Percentiles rank a stretch among this genome's conserved stretches.
Conservation (phyloP, 1,284 basidiomycete genomes). For the Tylopilus sp. region DNA sequence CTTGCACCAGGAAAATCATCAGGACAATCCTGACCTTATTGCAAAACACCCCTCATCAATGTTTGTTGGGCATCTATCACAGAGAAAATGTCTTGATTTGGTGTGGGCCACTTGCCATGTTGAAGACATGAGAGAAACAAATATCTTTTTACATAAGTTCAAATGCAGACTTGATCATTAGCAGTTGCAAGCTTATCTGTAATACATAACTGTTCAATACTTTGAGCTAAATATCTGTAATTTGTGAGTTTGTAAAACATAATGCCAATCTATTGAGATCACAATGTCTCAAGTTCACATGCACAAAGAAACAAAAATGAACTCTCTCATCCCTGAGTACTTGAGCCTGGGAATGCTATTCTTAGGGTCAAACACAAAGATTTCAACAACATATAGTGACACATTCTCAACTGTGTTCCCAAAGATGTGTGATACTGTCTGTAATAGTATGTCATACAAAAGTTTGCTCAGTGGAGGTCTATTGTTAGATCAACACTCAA, state of each 20-base stretch:
- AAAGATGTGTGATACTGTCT: conserved; percentile 2
- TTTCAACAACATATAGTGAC: conserved; percentile 15
- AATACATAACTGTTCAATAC: conserved; percentile 2
- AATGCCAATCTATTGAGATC: conserved; percentile 20
- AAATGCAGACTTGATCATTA: too few relatives aligned
- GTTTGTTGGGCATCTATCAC: too few relatives aligned
- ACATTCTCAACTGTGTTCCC: conserved; percentile 16
- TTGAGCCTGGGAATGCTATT: conserved; percentile 20
- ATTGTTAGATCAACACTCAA: conserved; percentile 22
- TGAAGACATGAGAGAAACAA: too few relatives aligned
- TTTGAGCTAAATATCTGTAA: conserved; percentile 21
- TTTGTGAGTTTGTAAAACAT: conserved; percentile 5
- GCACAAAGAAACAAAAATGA: background rate
- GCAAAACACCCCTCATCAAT: too few relatives aligned
- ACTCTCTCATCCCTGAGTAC: conserved; percentile 25
- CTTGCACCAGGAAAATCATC: too few relatives aligned
- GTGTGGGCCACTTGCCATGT: too few relatives aligned
- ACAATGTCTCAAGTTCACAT: background rate
- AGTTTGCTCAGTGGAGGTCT: conserved; percentile 16
- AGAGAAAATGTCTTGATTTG: too few relatives aligned
- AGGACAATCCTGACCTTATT: too few relatives aligned
- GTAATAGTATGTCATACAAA: background rate
- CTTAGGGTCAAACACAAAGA: conserved; percentile 25
- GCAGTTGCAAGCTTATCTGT: too few relatives aligned
- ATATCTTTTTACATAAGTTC: too few relatives aligned